A percentile compares a stretch with the other conserved stretches of the same genome.
These are phyloP conservation scores for Colletotrichum siamense DNA, from an alignment of 2,329 filamentous ascomycete genomes.

Conservation along the genomic window DNA sequence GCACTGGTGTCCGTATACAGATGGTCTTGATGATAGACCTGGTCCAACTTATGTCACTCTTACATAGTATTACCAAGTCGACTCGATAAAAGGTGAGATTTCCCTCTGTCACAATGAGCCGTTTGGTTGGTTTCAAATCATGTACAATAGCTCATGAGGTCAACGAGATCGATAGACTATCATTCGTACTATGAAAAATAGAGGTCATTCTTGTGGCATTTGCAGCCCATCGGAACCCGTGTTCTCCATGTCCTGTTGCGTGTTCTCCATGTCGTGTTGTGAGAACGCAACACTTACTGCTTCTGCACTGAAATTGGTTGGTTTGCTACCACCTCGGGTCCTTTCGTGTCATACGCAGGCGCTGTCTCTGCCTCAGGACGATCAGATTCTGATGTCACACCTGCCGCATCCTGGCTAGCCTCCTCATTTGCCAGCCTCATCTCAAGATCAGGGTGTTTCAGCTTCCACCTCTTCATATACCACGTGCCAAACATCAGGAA, in stretches of 20 bases:
- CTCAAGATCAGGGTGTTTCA: conserved; percentile 25
- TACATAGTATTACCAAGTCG: not conserved
- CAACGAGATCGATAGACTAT: not conserved
- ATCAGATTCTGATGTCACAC: conserved; percentile 2
- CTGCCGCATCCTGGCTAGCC: not conserved
- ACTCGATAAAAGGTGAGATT: not conserved
- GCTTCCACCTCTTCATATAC: conserved; percentile 32
- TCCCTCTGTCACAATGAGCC: rapidly evolving
- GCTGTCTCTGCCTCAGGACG: not conserved
- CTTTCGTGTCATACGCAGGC: not conserved
- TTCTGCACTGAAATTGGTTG: not conserved
- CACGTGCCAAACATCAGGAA: conserved; percentile 30
- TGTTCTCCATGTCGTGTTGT: rapidly evolving
- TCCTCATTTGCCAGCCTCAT: conserved; percentile 18
- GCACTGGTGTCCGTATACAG: not conserved
- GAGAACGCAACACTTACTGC: rapidly evolving
- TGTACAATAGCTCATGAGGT: rapidly evolving
- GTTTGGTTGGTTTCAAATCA: rapidly evolving
- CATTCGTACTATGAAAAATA: not conserved
- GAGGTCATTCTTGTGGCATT: not conserved
- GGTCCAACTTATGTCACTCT: not conserved
- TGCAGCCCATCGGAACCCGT: not conserved
- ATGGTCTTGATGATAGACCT: not conserved
- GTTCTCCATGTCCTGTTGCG: rapidly evolving
- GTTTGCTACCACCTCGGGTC: not conserved